These are phyloP conservation scores for Solanum appendiculatum DNA, from an alignment of 257 asterid species.

Conservation along the genomic window DNA sequence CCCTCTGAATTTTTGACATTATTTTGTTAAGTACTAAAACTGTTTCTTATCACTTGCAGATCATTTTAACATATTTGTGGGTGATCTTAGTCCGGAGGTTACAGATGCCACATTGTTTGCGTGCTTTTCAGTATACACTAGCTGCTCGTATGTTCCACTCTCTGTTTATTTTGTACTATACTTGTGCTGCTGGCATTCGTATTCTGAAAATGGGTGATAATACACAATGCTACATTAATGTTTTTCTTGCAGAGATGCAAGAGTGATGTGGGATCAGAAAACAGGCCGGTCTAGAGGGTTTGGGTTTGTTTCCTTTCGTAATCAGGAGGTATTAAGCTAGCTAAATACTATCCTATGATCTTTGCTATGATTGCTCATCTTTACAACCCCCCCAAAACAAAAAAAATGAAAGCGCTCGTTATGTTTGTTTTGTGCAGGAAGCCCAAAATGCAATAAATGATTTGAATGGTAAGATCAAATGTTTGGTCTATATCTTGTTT, in stretches of 20 bases:
- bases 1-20: not conserved
- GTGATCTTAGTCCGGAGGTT: constrained; percentile 91
- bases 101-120: constrained; percentile 74
- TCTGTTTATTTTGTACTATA: not conserved
- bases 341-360: not conserved
- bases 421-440: constrained; percentile 34
- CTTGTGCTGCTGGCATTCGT: not conserved
- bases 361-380: not conserved
- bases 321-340: constrained; percentile 48
- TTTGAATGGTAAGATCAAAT: constrained; percentile 45
- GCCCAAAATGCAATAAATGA: constrained; percentile 83
- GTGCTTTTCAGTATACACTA: constrained; percentile 60
- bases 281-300: constrained; percentile 93
- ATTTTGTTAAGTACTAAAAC: not conserved
- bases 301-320: constrained; percentile 83
- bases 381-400: not conserved
- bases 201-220: not conserved
- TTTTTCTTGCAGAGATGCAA: constrained; percentile 58
- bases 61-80: constrained; percentile 81
- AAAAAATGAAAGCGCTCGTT: not conserved
- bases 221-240: not conserved
- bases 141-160: constrained; percentile 53
- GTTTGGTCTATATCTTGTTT: not conserved
- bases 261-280: constrained; percentile 98
- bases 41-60: constrained; percentile 21